A percentile compares a stretch with the other conserved stretches of the same genome.
phyloP scores from a whole-genome alignment of 805 yeast species.

The Saccharomyces paradoxus region DNA sequence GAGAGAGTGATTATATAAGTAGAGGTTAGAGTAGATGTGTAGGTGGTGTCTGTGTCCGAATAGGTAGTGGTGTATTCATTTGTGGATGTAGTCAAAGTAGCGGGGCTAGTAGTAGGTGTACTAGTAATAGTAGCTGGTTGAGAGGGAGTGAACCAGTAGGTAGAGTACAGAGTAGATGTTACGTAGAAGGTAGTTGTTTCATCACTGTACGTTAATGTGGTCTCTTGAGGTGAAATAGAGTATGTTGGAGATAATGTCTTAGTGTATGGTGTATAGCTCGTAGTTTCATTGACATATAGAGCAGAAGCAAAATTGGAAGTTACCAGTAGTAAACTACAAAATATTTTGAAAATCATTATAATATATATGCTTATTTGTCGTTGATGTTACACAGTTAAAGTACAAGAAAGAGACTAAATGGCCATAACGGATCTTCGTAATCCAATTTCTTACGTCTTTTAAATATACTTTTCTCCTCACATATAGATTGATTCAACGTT shows the following conservation, averaged over 20 bases:
- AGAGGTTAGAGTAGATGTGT: conserved; percentile 19
- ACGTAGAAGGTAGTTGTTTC: conserved; percentile 13
- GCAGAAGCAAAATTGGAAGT: conserved; percentile 7
- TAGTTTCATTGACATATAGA: conserved; percentile 10
- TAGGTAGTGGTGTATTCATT: conserved; percentile 2
- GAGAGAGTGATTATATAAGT: conserved; percentile 15
- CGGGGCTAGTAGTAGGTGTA: conserved; percentile 9
- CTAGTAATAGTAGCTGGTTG: conserved; percentile 9
- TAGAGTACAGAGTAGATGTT: conserved; percentile 9
- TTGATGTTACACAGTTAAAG: background rate
- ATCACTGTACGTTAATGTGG: conserved; percentile 11
- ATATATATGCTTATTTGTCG: background rate
- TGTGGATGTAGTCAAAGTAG: conserved; percentile 1
- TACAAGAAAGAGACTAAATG: background rate
- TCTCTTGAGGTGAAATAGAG: conserved; percentile 10
- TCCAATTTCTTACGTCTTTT: background rate
- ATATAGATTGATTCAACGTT: background rate
- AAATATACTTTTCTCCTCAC: background rate
- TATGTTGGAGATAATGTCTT: conserved; percentile 17
- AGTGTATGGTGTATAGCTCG: conserved; percentile 6
- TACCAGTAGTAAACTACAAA: conserved; percentile 6
- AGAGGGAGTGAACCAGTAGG: conserved; percentile 13
- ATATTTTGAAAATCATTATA: conserved; percentile 7
- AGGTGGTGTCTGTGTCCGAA: conserved; percentile 5
- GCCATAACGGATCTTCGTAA: background rate